Evolutionary conservation across 148 eudicot genomes (phyloP).

Genomic region (Vaccinium corymbosum): DNA sequence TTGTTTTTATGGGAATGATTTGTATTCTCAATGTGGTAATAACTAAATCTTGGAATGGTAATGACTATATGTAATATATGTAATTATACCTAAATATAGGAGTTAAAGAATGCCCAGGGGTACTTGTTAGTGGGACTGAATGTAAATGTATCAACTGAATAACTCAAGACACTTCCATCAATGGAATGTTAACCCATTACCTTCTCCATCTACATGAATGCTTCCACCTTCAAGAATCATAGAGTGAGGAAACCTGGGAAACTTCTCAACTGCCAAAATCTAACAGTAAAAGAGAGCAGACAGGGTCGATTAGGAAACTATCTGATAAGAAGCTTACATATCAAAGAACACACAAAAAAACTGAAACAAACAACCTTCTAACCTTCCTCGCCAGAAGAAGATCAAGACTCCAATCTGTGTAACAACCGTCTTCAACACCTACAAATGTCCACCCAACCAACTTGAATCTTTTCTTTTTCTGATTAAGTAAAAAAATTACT

Average conservation of each 20-base stretch:
- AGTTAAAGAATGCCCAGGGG: no score
- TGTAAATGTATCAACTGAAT: neutral
- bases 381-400: conserved; percentile 85
- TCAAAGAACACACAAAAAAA: neutral
- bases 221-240: conserved; percentile 97
- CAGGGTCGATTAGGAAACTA: neutral
- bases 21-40: no score
- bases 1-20: no score
- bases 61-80: no score
- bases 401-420: conserved; percentile 86
- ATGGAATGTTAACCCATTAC: conserved; percentile 24
- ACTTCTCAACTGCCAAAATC: conserved; percentile 69
- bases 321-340: neutral
- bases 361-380: conserved; percentile 20
- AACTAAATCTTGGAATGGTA: no score
- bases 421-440: conserved; percentile 90
- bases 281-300: conserved; percentile 23
- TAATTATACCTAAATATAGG: no score
- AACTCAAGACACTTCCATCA: neutral
- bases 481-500: neutral
- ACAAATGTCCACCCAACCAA: conserved; percentile 15
- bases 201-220: conserved; percentile 99
- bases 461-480: neutral
- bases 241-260: conserved; percentile 81
- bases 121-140: neutral